A percentile compares a stretch with the other conserved stretches of the same genome.
phyloP scores from a whole-genome alignment of 257 asterid genomes.

The Solanum acaule region DNA sequence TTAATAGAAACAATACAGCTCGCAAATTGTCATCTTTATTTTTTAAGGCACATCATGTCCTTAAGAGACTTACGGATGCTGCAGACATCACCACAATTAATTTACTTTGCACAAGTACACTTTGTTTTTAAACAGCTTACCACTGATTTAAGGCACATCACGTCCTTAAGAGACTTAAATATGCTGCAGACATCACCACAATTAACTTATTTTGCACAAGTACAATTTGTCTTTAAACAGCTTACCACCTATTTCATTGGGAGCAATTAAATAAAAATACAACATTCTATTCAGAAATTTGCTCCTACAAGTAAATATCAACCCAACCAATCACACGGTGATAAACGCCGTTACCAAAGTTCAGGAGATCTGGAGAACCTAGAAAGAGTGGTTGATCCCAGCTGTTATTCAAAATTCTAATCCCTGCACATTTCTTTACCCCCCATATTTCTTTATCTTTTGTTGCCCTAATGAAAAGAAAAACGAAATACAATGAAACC shows the following conservation, averaged over 20 bases:
- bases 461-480: background rate
- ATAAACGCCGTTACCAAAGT: background rate
- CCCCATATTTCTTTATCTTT: background rate
- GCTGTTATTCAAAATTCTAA: background rate
- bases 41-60: background rate
- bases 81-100: background rate
- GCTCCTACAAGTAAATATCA: background rate
- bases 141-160: background rate
- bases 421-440: background rate
- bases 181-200: background rate
- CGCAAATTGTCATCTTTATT: background rate
- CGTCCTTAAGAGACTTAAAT: background rate
- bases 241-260: background rate
- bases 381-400: background rate
- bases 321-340: background rate
- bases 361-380: background rate
- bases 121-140: background rate
- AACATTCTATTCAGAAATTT: background rate
- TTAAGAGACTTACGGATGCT: background rate
- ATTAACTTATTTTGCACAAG: background rate
- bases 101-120: background rate
- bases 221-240: background rate
- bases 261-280: background rate
- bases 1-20: background rate
- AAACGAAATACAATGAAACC: background rate